These are phyloP conservation scores for Physaria fendleri DNA, from an alignment of 345 rosid species.

Conservation along the genomic window DNA sequence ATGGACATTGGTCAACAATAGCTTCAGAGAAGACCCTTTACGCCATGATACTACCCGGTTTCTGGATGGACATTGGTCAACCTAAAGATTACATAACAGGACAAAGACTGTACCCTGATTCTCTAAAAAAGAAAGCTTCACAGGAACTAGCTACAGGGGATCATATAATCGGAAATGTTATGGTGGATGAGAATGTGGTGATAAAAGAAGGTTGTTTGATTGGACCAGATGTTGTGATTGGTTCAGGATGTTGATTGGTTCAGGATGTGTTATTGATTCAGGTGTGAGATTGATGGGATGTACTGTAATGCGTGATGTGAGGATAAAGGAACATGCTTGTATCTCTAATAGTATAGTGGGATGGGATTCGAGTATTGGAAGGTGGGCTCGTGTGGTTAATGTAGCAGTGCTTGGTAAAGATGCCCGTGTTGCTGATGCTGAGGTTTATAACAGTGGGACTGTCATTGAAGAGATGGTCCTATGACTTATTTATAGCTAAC, in stretches of 20 bases:
- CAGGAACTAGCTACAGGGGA: constrained; percentile 48
- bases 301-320: constrained; percentile 84
- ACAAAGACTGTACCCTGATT: constrained; percentile 72
- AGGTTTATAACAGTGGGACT: neutral
- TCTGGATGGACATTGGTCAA: constrained; percentile 20
- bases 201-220: constrained; percentile 81
- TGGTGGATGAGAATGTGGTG: constrained; percentile 63
- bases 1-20: constrained; percentile 21
- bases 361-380: constrained; percentile 87
- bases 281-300: constrained; percentile 83
- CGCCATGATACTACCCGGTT: constrained; percentile 71
- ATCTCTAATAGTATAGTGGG: constrained; percentile 79
- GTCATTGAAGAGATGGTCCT: neutral
- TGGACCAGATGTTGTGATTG: constrained; percentile 90
- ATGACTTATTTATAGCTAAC: no score
- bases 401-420: constrained; percentile 84
- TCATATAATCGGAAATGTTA: constrained; percentile 59
- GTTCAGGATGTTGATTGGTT: no score
- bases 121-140: constrained; percentile 48
- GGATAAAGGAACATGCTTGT: constrained; percentile 78
- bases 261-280: constrained; percentile 71
- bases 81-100: constrained; percentile 66
- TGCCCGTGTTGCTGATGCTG: constrained; percentile 62
- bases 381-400: constrained; percentile 87
- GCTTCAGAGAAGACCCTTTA: constrained; percentile 61